phyloP scores from a whole-genome alignment of 2,329 filamentous ascomycete species.

The Aspergillus fischeri region DNA sequence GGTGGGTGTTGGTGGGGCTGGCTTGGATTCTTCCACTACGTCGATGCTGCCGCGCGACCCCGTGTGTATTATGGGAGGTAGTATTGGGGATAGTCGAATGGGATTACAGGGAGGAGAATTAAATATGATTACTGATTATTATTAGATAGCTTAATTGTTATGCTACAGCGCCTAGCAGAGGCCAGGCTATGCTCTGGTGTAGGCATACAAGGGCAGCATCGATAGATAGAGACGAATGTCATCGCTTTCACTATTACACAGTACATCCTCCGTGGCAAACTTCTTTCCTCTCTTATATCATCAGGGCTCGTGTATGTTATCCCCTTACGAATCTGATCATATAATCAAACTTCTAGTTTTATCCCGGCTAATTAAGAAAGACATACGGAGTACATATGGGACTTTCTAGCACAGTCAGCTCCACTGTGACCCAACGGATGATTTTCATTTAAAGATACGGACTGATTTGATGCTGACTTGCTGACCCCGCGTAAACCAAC shows the following conservation, averaged over 20 bases:
- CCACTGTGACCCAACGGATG: conserved; percentile 12
- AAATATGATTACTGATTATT: background rate
- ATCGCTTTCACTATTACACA: background rate
- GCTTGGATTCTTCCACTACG: conserved; percentile 8
- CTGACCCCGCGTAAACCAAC: conserved; percentile 11
- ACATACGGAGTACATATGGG: conserved; percentile 1
- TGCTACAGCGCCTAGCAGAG: background rate
- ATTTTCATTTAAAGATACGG: conserved; percentile 10
- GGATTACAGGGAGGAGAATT: background rate
- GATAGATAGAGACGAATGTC: background rate
- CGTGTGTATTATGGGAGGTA: background rate
- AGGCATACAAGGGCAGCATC: background rate
- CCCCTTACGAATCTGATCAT: background rate
- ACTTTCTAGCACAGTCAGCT: conserved; percentile 12
- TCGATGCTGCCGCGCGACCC: conserved; percentile 10
- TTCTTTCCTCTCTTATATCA: background rate
- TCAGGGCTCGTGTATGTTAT: background rate
- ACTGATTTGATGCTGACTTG: background rate
- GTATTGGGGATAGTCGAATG: background rate
- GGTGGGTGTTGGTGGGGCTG: conserved; percentile 14
- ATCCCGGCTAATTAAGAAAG: conserved; percentile 13
- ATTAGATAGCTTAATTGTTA: background rate
- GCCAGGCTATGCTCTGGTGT: background rate
- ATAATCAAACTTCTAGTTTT: conserved; percentile 9
- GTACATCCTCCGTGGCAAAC: background rate